Evolutionary conservation across 2,329 filamentous ascomycete species (phyloP), one percentile per base, ranked within the genome.

Genomic region (Ophiostoma quercus): DNA sequence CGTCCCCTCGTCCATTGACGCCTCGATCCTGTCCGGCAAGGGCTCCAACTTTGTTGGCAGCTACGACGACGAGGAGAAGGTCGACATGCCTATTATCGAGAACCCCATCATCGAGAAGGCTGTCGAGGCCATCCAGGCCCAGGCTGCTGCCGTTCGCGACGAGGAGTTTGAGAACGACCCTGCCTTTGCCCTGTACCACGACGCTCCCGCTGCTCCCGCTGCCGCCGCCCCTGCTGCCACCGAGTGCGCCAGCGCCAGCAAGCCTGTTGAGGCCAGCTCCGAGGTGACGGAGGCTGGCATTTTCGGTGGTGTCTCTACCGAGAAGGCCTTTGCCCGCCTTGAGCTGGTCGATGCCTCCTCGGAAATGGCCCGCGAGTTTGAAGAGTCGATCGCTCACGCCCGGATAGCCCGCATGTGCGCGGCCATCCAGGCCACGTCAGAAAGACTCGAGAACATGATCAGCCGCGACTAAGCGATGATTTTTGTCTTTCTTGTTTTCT

Each of bases 1-100:
- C 29, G 69, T 73, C 9, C 54, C 71, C 1, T 76, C 80, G 32
- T 84, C 57, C 25, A 11, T 94, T 74, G 82, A 90, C 76, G 80
- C 85, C 6, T 83, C 85, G 32, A 77, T 84, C 32, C 82, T 95
- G n/a, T 89, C 89, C 4, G 91, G 90, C 75, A 95, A 95, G 84
- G 80, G 84, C 0, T 85, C 84, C 57, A 84, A 83, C 77, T 82
- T 85, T 68, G 80, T 85, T 9, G 82, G 82, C 69, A 75, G 76
- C n/a, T 80, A 82, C 51, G 76, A 79, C 0, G 80, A 84, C 29
- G 79, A 84, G 34, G 84, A 86, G 72, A 86, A 90, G 82, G 80
- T 87, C 1, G 85, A 88, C 75, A 81, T 81, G 73, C 84, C 82
- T 57, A 77, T 84, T 71, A 78, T 87, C 66, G 84, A 88, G 75